Evolutionary conservation across 208 protist genomes (phyloP), one percentile per base, ranked within the genome.

Genomic region (Crithidia sp.): DNA sequence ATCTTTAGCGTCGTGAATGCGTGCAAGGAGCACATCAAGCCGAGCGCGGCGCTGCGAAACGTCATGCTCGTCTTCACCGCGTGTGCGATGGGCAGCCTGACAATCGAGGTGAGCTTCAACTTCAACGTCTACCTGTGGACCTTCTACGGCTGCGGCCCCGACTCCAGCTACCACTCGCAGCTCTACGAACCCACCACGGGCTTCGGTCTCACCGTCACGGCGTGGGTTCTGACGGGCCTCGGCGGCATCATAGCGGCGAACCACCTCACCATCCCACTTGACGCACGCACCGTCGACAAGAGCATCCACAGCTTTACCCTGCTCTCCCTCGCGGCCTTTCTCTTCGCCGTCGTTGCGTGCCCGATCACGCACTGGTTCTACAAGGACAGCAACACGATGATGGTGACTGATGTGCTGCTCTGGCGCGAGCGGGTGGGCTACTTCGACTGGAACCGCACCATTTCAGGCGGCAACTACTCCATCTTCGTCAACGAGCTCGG

Each of bases 351-450:
- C 43, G 77, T 92, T 13, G 41, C 77, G n/a, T 89, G 79, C 78
- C 79, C 82, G 43, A 84, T 91, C 60, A 58, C 87, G 9, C 87
- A 91, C 70, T 95, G 87, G 82, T 88, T 87, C 75, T 95, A 92
- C 83, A 95, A 95, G 79, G 61, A 87, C 72, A 74, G 60, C 52
- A 67, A 47, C 17, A 89, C 77, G 45, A 74, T 66, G 49, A 69
- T 37, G 36, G 63, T 82, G 40, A 88, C 71, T 9, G 85, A 95
- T 17, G 79, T 92, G 14, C 75, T 89, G 74, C 76, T 95, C 50
- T 95, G 86, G 84, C 77, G 79, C 37, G 59, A 82, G 59, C 74
- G 79, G 14, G 45, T 77, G 3, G 65, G 80, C 43, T 67, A 76
- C 69, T 85, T 94, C 53, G 67, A 81, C 65, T 94, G 89, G 86